Evolutionary conservation across 1,284 basidiomycete species (phyloP).

Genomic region (Cutaneotrichosporon curvatum): DNA sequence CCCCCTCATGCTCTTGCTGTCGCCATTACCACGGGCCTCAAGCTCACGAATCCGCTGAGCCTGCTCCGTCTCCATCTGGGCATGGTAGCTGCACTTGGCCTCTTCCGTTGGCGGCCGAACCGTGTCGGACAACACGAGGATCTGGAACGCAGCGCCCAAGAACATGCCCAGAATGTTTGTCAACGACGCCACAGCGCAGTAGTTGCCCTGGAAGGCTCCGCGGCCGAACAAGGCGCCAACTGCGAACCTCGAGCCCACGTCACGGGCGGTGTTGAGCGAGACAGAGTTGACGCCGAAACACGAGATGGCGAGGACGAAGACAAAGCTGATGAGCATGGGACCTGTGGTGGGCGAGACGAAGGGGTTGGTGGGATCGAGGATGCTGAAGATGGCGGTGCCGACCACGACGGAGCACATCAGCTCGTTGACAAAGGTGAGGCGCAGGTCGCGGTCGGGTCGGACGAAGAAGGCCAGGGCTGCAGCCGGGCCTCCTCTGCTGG

Average conservation of each 20-base stretch:
- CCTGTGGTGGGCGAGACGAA: conserved; percentile 7
- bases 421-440: conserved; percentile 12
- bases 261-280: conserved; percentile 15
- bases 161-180: conserved; percentile 9
- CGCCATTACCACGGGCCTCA: no score
- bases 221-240: conserved; percentile 7
- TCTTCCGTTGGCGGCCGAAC: conserved; percentile 6
- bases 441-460: neutral
- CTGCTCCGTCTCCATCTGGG: no score
- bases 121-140: conserved; percentile 11
- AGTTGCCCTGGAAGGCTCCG: conserved; percentile 3
- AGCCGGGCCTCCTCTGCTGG: no score
- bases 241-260: conserved; percentile 12
- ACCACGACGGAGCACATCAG: conserved; percentile 1
- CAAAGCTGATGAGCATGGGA: conserved; percentile 6
- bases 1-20: no score
- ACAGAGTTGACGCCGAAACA: conserved; percentile 6
- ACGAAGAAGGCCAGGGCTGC: conserved; percentile 6
- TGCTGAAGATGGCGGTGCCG: conserved; percentile 6
- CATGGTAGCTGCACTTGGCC: no score
- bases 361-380: conserved; percentile 15
- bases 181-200: conserved; percentile 4
- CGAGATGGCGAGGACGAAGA: conserved; percentile 8
- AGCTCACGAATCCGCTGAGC: no score
- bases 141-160: conserved; percentile 11